Base-by-base conservation (phyloP, 2,329 filamentous ascomycete species). In the Chaetomium strumarium region DNA sequence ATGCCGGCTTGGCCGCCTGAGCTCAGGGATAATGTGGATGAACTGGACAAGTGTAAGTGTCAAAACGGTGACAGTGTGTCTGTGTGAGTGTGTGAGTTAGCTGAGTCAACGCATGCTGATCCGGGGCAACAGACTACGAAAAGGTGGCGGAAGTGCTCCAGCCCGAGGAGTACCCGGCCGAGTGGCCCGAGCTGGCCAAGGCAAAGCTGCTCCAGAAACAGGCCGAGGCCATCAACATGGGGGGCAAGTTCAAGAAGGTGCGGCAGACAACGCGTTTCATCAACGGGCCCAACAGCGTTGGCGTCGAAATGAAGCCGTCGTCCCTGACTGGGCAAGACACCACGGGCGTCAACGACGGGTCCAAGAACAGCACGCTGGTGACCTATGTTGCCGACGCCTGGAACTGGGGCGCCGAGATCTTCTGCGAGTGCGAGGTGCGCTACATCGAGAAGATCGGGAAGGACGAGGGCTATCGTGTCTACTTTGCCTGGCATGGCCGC, bases 401-500 rank as follows among this genome's bases (percentile, higher is more conserved):
- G 83, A 84, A 85, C 60, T 84, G 82, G 81, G 84, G 83, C 9
- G 81, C 84, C 12, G 83, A 87, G 61, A 79, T 87, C 66, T 87
- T 87, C 57, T 87, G 84, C 65, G 77, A 83, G 59, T 83, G 81
- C 55, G 82, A 87, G 64, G 84, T 86, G 2, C 73, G 79, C 41
- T 79, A 85, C 60, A 71, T 87, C 46, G 75, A 79, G 51, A 77
- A 81, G 63, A 73, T 75, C 39, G 56, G 60, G 16, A 70, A 70
- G 1, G 67, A 68, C 5, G 74, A 75, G 13, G 83, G 84, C 1
- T 86, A 85, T 63, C 70, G 83, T 17, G 69, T 86, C 29, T 84
- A 78, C 66, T 86, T 83, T 62, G 76, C 80, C 12, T 85, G 81
- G 81, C 79, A 84, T 61, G 79, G 79, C 4, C 71, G 75, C 37